Conservation (phyloP, 179 eudicot species). For the Corrigiola litoralis region DNA sequence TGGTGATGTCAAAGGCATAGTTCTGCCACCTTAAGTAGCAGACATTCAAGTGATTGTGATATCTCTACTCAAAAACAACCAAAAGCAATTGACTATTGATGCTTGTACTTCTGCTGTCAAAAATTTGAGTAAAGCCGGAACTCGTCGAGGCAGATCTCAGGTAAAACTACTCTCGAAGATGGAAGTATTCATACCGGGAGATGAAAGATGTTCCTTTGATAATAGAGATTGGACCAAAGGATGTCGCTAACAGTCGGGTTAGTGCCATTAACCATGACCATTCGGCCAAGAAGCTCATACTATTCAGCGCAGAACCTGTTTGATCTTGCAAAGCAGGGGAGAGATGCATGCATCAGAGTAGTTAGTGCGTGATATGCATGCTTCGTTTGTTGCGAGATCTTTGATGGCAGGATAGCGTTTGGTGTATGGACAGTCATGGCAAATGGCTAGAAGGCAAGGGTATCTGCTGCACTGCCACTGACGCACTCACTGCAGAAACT, state of each 20-base stretch:
- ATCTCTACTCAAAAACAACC: constrained; percentile 67
- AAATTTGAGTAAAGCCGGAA: constrained; percentile 42
- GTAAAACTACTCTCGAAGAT: constrained; percentile 75
- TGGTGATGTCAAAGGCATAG: constrained; percentile 72
- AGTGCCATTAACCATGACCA: no score
- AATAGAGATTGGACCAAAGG: constrained; percentile 28
- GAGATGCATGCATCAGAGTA: no score
- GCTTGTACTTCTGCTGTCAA: constrained; percentile 46
- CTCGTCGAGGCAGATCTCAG: constrained; percentile 61
- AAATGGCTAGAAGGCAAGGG: no score
- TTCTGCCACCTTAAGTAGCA: constrained; percentile 69
- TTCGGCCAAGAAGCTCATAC: no score
- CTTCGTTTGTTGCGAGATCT: no score
- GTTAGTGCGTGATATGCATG: no score
- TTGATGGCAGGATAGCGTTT: no score
- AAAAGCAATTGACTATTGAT: constrained; percentile 43
- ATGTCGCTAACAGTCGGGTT: constrained; percentile 15
- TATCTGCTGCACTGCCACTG: no score
- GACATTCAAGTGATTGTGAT: constrained; percentile 58
- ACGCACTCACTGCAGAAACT: no score
- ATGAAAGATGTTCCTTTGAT: constrained; percentile 77
- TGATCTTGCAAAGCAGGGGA: no score
- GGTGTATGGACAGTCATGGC: no score
- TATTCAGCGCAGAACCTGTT: no score
- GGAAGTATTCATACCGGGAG: constrained; percentile 84